Evolutionary conservation across 73 alveolate species (phyloP).

Genomic region (Paramecium caudatum): DNA sequence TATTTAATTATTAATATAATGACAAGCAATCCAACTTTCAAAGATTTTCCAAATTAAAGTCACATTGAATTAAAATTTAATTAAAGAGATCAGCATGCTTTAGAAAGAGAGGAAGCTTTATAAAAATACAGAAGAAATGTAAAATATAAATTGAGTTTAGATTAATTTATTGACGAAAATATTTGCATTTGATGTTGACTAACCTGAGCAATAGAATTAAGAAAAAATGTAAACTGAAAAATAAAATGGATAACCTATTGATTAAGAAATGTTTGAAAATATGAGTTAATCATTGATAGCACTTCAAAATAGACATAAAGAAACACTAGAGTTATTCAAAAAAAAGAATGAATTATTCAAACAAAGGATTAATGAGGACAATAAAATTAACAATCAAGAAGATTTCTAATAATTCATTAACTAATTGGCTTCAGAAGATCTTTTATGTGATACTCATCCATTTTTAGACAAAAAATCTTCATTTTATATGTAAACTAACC

Average conservation of each 20-base stretch:
- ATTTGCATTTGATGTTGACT: slow-evolving; percentile 55
- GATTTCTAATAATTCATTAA: neutral
- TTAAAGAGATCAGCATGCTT: slow-evolving; percentile 1
- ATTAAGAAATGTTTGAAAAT: slow-evolving; percentile 1
- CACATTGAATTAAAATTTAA: slow-evolving; percentile 65
- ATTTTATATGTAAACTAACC: slow-evolving; percentile 32
- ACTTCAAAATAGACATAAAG: slow-evolving; percentile 9
- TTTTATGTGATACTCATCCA: slow-evolving; percentile 51
- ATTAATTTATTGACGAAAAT: slow-evolving; percentile 38
- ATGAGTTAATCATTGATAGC: neutral
- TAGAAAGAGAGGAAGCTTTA: slow-evolving; percentile 68
- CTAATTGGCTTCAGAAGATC: neutral
- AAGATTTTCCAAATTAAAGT: slow-evolving; percentile 67
- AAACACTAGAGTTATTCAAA: slow-evolving; percentile 25
- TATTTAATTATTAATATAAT: slow-evolving; percentile 15
- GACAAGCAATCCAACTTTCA: slow-evolving; percentile 38
- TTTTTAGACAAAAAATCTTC: slow-evolving; percentile 16
- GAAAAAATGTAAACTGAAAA: neutral
- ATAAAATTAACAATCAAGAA: neutral
- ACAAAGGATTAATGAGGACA: slow-evolving; percentile 44
- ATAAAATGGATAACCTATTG: neutral
- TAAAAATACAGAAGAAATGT: slow-evolving; percentile 58
- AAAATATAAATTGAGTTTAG: neutral
- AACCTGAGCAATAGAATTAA: neutral
- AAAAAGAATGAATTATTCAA: neutral